phyloP scores from a whole-genome alignment of 805 yeast genomes.

The Wickerhamiella bombiphila region DNA sequence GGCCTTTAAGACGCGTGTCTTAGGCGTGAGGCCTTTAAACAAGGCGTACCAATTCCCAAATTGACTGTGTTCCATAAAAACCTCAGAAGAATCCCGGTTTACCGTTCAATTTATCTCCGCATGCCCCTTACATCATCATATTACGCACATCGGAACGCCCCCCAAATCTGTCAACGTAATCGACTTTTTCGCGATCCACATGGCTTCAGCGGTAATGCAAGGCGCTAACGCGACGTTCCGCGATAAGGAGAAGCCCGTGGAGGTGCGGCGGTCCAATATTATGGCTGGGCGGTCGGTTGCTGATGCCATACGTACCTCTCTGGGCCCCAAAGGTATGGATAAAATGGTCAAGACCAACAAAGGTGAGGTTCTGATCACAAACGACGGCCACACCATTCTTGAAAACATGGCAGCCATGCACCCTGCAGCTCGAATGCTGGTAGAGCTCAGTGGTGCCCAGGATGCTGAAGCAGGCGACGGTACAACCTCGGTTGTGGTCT shows the following conservation, averaged over 20 bases:
- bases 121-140: too few species aligned
- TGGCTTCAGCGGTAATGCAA: neutral
- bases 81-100: too few species aligned
- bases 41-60: slow-evolving; percentile 36
- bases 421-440: slow-evolving; percentile 98
- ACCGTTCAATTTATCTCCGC: too few species aligned
- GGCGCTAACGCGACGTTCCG: slow-evolving; percentile 63
- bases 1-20: slow-evolving; percentile 39
- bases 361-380: slow-evolving; percentile 88
- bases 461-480: slow-evolving; percentile 99
- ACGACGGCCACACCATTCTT: slow-evolving; percentile 95
- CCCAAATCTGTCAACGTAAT: too few species aligned
- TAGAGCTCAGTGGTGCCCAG: slow-evolving; percentile 93
- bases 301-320: slow-evolving; percentile 85
- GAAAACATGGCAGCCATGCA: slow-evolving; percentile 97
- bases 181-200: too few species aligned
- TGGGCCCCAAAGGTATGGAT: slow-evolving; percentile 99
- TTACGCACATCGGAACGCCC: too few species aligned
- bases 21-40: slow-evolving; percentile 37
- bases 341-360: slow-evolving; percentile 85
- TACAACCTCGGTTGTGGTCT: slow-evolving; percentile 90
- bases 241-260: slow-evolving; percentile 89
- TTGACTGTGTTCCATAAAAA: slow-evolving; percentile 8
- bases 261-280: slow-evolving; percentile 77
- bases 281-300: slow-evolving; percentile 90